These are phyloP conservation scores for Carpinus fangiana DNA, from an alignment of 306 rosid genomes.

Conservation along the genomic window DNA sequence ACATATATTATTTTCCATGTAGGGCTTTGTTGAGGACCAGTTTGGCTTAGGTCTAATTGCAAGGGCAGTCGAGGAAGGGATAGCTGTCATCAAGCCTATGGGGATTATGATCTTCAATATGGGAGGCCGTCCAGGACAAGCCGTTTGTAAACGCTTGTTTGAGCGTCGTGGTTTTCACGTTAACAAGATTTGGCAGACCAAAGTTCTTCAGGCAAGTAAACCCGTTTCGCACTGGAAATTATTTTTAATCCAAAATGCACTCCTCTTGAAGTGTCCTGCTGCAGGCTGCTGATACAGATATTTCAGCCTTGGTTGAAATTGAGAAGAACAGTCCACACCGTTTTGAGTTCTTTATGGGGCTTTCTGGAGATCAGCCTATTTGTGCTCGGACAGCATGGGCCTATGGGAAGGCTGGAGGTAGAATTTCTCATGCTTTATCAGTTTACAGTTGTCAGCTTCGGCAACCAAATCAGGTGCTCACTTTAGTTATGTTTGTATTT, in stretches of 20 bases:
- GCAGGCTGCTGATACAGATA: conserved; percentile 96
- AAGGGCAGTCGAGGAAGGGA: conserved; percentile 98
- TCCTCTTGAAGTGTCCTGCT: conserved; percentile 34
- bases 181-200: conserved; percentile 95
- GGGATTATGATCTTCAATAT: conserved; percentile 97
- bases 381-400: conserved; percentile 99
- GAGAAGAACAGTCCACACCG: conserved; percentile 99
- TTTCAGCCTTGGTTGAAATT: conserved; percentile 92
- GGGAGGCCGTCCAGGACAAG: conserved; percentile 99
- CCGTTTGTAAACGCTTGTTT: conserved; percentile 83
- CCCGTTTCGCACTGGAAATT: conserved; percentile 17
- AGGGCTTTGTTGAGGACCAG: conserved; percentile 99
- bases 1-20: conserved; percentile 3
- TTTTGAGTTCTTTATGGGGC: conserved; percentile 99
- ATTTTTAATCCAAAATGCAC: conserved; percentile 22
- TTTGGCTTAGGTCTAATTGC: conserved; percentile 97
- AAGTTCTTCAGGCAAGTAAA: conserved; percentile 81
- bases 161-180: conserved; percentile 90
- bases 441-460: conserved; percentile 97
- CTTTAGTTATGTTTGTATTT: conserved; percentile 30
- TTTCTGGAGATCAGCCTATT: conserved; percentile 91
- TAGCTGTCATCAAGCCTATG: conserved; percentile 76
- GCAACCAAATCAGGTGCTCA: conserved; percentile 83
- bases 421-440: conserved; percentile 91
- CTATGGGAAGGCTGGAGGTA: conserved; percentile 86